Evolutionary conservation across 495 filamentous ascomycete species (phyloP).

Genomic region (Antarctomyces pellizariae): DNA sequence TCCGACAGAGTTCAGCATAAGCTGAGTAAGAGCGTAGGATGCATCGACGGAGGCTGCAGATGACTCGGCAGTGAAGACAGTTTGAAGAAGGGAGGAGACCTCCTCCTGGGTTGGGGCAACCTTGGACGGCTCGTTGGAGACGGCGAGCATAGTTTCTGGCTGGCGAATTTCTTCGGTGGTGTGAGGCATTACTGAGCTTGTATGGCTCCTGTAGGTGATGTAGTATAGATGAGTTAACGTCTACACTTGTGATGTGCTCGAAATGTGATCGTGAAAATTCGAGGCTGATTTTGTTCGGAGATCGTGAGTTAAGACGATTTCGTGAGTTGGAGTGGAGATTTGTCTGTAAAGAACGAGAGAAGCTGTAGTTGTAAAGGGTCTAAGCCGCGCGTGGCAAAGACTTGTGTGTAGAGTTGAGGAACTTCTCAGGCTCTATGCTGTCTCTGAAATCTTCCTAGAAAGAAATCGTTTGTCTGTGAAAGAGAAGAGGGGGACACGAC

Average conservation of each 20-base stretch:
- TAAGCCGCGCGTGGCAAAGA: constrained; percentile 13
- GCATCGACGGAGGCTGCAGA: constrained; percentile 76
- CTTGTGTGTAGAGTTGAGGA: too few relatives aligned
- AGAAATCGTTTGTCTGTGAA: too few relatives aligned
- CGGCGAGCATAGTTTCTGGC: constrained; percentile 33
- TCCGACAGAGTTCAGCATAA: constrained; percentile 57
- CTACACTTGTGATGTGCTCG: too few relatives aligned
- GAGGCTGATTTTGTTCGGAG: too few relatives aligned
- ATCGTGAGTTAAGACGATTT: too few relatives aligned
- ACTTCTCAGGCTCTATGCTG: too few relatives aligned
- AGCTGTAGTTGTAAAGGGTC: constrained; percentile 6
- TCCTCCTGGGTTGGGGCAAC: constrained; percentile 47
- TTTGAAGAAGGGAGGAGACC: constrained; percentile 43
- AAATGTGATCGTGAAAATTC: too few relatives aligned
- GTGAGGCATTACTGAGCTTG: constrained; percentile 37
- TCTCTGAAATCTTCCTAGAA: too few relatives aligned
- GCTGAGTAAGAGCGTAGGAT: constrained; percentile 57
- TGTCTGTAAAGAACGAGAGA: constrained; percentile 6
- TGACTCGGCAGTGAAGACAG: constrained; percentile 55
- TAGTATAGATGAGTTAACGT: too few relatives aligned
- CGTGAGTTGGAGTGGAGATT: constrained; percentile 7
- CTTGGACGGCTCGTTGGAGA: constrained; percentile 27
- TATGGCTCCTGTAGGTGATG: too few relatives aligned
- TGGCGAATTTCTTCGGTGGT: constrained; percentile 31
- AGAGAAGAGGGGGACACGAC: constrained; percentile 1